Base-by-base conservation (phyloP, 192 early-diverging fungal genomes). In the Umbelopsis sp. region DNA sequence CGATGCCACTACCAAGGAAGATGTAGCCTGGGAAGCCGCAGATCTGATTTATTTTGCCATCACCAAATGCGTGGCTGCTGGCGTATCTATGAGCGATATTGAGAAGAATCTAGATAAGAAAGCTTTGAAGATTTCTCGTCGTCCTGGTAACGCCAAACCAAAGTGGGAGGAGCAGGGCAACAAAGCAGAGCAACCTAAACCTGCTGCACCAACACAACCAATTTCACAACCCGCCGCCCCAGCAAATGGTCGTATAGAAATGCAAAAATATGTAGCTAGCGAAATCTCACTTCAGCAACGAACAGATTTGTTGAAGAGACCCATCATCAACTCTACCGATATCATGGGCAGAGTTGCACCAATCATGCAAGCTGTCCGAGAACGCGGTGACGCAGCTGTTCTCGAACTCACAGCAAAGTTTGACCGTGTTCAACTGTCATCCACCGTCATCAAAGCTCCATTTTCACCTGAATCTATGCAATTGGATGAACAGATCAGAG, bases 41-140 rank as follows among this genome's bases (percentile, higher is more conserved):
- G 97, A 99, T 77, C 74, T 98, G 66, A 86, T 99, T 67, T 99
- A 97, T 83, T 99, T 99, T 85, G 89, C 94, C 7, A 79, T 99
- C 70, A 88, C 87, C 65, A 95, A 94, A 73, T 95, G 94, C 78
- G 87, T 92, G 0, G 86, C 89, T 49, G 82, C 85, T 37, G 95
- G 93, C 41, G 95, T 98, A 2, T 78, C 81, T 10, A 80, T 99
- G 47, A 71, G 87, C 2, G 97, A 99, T 74, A 81, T 99, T 15
- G 97, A 98, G 77, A 83, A 81, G 71, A 91, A 94, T 44, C 81
- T 99, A 68, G 92, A 99, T 74, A 81, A 72, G 71, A 87, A 92
- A 51, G 87, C 94, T 64, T 88, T 86, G 45, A 96, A 95, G 79
- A 88, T 99, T 16, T 90, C 88, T 16, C 87, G 97, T 11, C 85